Base-by-base conservation (phyloP, 1,139 yeast species). In the Geotrichum siamense region DNA sequence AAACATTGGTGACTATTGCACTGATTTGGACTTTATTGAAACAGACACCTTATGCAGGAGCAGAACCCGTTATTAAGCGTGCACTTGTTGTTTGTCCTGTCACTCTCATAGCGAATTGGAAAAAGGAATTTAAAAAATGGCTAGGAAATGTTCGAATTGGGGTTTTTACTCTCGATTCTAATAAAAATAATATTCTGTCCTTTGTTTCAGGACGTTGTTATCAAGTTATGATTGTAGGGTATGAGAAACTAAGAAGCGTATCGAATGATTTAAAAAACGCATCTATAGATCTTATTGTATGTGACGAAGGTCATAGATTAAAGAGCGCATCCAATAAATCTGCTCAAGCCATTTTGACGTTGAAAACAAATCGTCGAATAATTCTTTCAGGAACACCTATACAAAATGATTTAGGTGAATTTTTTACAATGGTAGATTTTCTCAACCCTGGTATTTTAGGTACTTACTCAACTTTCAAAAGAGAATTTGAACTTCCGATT, bases 241-340 rank as follows among this genome's bases (percentile, higher is more conserved):
- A 91, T 59, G 99, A 93, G 56, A 83, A 84, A 56, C 69, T 85
- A 31, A 63, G 81, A 21, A 68, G 74, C 3, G 68, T 79, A 54
- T 67, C 70, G n/a, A 71, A 72, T 4, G 84, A 78, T 45, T 57
- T 89, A 21, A 54, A 54, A 30, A 60, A 68, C 1, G 69, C 72
- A 1, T 62, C 67, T 2, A 75, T 85, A 53, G 97, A 87, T 57
- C 56, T 91, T 19, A 65, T 93, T 31, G 75, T 93, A 0, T 91
- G 98, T 61, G 99, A 93, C 61, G 99, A 93, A 60, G 98, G 96
- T 2, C 97, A 89, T 60, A 70, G 94, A 42, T 68, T 89, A 51
- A 89, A 89, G 55, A 82, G 61, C 13, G 46, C 60, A 0, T 56
- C 61, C 12, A 85, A 83, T 49, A 86, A 86, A 59, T 78, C 83